Percentiles rank a stretch among this genome's conserved stretches.
Conservation (phyloP, 163 green algal species). For the Prototheca cutis region DNA sequence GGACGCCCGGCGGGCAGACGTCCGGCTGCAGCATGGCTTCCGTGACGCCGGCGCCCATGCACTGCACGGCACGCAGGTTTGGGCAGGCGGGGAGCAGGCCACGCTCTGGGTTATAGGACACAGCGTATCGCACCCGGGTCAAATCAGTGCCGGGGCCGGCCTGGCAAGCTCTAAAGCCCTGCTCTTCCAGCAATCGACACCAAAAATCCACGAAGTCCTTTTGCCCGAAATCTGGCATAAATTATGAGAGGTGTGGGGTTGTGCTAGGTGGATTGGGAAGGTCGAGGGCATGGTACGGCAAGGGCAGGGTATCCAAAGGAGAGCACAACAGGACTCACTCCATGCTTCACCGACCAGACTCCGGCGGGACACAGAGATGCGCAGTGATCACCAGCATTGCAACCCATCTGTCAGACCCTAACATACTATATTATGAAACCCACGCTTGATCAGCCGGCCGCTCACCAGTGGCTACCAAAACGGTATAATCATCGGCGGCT, state of each 20-base stretch:
- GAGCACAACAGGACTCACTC: no score
- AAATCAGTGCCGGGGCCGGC: neutral
- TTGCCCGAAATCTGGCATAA: neutral
- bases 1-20: constrained; percentile 24
- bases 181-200: neutral
- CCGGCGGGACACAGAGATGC: no score
- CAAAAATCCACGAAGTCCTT: neutral
- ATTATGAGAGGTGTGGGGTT: no score
- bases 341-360: no score
- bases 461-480: no score
- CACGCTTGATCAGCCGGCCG: no score
- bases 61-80: constrained; percentile 37
- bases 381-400: no score
- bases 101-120: neutral
- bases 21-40: constrained; percentile 32
- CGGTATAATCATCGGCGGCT: no score
- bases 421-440: no score
- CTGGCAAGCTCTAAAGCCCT: neutral
- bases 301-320: no score
- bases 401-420: no score
- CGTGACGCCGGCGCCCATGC: constrained; percentile 42
- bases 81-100: constrained; percentile 5
- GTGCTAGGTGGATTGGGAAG: neutral
- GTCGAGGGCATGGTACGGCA: no score
- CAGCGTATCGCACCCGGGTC: neutral